Percentiles rank a stretch among this genome's conserved stretches.
phyloP scores from a whole-genome alignment of 805 yeast species.

The Clavispora vitiphila region DNA sequence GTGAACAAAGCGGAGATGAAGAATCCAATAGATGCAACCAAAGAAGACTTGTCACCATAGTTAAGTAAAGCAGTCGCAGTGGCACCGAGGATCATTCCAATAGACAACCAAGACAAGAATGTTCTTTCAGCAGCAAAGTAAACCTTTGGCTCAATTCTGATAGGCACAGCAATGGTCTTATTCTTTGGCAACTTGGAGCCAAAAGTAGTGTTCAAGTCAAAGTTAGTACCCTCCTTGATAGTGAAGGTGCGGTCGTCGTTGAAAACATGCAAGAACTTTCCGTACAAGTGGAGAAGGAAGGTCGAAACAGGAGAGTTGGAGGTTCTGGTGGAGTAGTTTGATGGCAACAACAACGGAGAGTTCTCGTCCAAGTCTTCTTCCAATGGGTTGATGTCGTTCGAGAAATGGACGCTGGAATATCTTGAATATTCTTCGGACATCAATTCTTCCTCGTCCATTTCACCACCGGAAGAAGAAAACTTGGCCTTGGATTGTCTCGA shows the following conservation, averaged over 20 bases:
- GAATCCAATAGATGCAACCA: constrained; percentile 83
- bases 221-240: constrained; percentile 41
- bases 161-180: constrained; percentile 84
- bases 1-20: constrained; percentile 75
- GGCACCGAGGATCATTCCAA: constrained; percentile 81
- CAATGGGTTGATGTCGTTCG: constrained; percentile 41
- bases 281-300: constrained; percentile 28
- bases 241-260: constrained; percentile 43
- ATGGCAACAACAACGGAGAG: constrained; percentile 39
- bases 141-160: constrained; percentile 97
- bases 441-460: constrained; percentile 67
- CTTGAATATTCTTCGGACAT: constrained; percentile 33
- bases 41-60: constrained; percentile 67
- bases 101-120: constrained; percentile 87
- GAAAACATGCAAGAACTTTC: constrained; percentile 35
- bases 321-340: constrained; percentile 23
- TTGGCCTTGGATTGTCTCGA: constrained; percentile 38
- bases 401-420: constrained; percentile 36
- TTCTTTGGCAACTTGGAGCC: constrained; percentile 78
- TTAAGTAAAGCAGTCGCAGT: constrained; percentile 83
- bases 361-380: constrained; percentile 48
- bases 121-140: constrained; percentile 98
- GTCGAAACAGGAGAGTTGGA: constrained; percentile 29
- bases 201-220: constrained; percentile 39
- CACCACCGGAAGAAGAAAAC: constrained; percentile 47